Base-by-base conservation (phyloP, 169 alveolate species). In the Neospora caninum region DNA sequence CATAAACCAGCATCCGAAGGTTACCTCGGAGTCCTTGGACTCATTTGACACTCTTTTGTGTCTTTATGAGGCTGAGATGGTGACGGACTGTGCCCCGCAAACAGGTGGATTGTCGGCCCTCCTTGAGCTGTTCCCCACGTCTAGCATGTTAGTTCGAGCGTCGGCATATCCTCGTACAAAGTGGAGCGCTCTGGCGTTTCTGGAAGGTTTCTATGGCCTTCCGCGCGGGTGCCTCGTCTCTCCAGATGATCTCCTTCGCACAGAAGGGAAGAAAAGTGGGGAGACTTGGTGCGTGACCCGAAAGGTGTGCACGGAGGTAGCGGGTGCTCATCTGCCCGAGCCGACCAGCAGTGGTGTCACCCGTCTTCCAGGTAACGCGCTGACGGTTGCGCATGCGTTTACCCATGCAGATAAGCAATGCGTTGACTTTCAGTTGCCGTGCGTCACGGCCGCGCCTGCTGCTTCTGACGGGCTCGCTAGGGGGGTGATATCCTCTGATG, bases 161-260 rank as follows among this genome's bases (percentile, higher is more conserved):
- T 9, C 86, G 49, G 86, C 86, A 2, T n/a, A 36, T 10, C 86
- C 86, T 36, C 39, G 86, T 0, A 78, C 86, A 16, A n/a, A 78
- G 31, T 78, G 86, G 86, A 78, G 86, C 86, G 86, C 86, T 36
- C 13, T n/a, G 45, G 86, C 86, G 1, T 78, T 78, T 38, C 86
- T 78, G 10, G 86, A 78, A 38, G 86, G 86, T 22, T n/a, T 78
- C n/a, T 78, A 78, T 25, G 45, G 45, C 29, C 86, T 78, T 78
- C 86, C 86, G 10, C 45, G n/a, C 45, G 86, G 86, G 31, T 78
- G 39, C 20, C 31, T 78, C 86, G 86, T 78, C 45, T 78, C 86
- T 78, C 39, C 45, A n/a, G 86, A 78, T 10, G 86, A 78, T n/a
- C 86, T 78, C 31, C 20, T 43, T 4, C 86, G 86, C 49, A n/a